phyloP scores from a whole-genome alignment of 2,329 filamentous ascomycete genomes.

The Fusarium sp. region DNA sequence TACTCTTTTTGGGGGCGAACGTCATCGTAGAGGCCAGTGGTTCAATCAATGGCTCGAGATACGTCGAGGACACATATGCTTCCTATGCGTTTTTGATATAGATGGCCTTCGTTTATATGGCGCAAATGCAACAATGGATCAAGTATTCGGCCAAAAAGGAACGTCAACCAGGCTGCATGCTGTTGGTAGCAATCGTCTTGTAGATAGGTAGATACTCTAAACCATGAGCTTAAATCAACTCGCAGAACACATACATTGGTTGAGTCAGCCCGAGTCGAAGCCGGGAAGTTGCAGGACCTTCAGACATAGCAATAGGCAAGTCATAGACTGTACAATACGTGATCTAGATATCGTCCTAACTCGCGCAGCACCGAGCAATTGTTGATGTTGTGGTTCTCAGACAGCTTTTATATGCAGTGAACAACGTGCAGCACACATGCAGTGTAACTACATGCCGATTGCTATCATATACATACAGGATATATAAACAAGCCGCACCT shows the following conservation, averaged over 20 bases:
- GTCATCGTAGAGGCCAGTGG: not conserved
- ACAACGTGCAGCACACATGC: conserved; percentile 15
- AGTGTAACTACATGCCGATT: conserved; percentile 18
- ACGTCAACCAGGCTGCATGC: not conserved
- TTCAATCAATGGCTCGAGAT: not conserved
- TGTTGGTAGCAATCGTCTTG: not conserved
- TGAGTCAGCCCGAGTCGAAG: not conserved
- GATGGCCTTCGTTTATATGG: not conserved
- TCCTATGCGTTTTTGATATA: not conserved
- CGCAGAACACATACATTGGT: not conserved
- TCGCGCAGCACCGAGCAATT: not conserved
- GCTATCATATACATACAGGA: conserved; percentile 8
- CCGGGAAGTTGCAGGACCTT: not conserved
- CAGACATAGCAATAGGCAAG: not conserved
- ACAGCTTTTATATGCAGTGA: not conserved
- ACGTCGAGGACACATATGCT: not conserved
- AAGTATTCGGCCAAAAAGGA: not conserved
- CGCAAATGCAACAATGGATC: not conserved
- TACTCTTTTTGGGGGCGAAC: not conserved
- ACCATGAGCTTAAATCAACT: not conserved
- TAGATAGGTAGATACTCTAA: not conserved
- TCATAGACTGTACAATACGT: not conserved
- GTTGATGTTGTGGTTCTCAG: not conserved
- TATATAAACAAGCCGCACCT: not conserved
- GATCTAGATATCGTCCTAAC: not conserved